These are phyloP conservation scores for Yarrowia alimentaria DNA, from an alignment of 805 yeast genomes.

Conservation along the genomic window DNA sequence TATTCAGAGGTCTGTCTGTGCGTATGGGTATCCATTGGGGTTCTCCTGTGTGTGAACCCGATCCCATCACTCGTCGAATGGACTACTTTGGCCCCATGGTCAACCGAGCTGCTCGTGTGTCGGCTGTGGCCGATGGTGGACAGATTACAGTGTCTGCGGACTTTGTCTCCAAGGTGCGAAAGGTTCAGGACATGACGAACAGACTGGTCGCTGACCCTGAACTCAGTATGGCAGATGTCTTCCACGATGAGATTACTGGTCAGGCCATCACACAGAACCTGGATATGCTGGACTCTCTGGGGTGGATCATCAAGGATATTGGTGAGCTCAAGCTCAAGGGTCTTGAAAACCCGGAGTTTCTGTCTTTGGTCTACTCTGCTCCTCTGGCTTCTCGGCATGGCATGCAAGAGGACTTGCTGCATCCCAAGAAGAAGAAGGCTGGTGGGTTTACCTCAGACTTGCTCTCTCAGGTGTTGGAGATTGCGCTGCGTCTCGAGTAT, in stretches of 20 bases:
- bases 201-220: slow-evolving; percentile 36
- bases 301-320: slow-evolving; percentile 61
- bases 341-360: slow-evolving; percentile 84
- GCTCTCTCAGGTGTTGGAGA: slow-evolving; percentile 15
- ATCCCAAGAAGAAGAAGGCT: slow-evolving; percentile 21
- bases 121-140: slow-evolving; percentile 98
- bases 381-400: slow-evolving; percentile 53
- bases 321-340: slow-evolving; percentile 94
- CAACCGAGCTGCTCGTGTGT: slow-evolving; percentile 87
- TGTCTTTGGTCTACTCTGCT: slow-evolving; percentile 75
- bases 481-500: slow-evolving; percentile 32
- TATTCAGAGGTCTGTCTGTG: slow-evolving; percentile 88
- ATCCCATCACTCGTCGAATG: slow-evolving; percentile 94
- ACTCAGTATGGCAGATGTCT: slow-evolving; percentile 43
- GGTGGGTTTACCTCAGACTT: slow-evolving; percentile 10
- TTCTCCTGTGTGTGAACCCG: slow-evolving; percentile 90
- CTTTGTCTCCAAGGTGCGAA: slow-evolving; percentile 65
- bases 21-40: slow-evolving; percentile 99
- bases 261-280: slow-evolving; percentile 65
- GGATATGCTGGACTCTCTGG: slow-evolving; percentile 61
- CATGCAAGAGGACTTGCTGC: slow-evolving; percentile 20
- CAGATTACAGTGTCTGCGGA: slow-evolving; percentile 86
- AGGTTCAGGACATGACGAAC: slow-evolving; percentile 37
- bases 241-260: slow-evolving; percentile 47
- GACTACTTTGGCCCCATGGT: slow-evolving; percentile 99